phyloP scores from a whole-genome alignment of 371 early-diverging fungal genomes.

The Gilbertella persicaria region DNA sequence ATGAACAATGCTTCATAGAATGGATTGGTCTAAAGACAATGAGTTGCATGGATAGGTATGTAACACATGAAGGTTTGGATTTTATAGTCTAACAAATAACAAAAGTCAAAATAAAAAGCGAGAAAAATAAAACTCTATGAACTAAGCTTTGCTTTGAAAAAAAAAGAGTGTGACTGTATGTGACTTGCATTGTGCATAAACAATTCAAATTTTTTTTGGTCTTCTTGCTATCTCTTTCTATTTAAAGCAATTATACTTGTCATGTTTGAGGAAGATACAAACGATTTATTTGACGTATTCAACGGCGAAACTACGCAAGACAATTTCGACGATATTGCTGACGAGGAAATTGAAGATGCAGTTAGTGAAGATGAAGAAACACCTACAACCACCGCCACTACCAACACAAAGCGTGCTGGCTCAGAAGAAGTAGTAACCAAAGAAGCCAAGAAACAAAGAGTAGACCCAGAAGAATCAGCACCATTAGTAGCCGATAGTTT shows the following conservation, averaged over 20 bases:
- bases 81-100: too few relatives aligned
- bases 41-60: too few relatives aligned
- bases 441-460: slow-evolving; percentile 14
- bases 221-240: not conserved
- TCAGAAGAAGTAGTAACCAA: slow-evolving; percentile 8
- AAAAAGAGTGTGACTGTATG: not conserved
- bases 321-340: slow-evolving; percentile 25
- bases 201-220: not conserved
- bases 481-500: slow-evolving; percentile 82
- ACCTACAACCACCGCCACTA: not conserved
- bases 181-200: too few relatives aligned
- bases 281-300: slow-evolving; percentile 21
- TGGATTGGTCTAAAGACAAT: too few relatives aligned
- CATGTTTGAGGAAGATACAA: slow-evolving; percentile 29
- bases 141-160: too few relatives aligned
- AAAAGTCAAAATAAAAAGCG: too few relatives aligned
- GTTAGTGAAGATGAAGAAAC: slow-evolving; percentile 1
- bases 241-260: not conserved
- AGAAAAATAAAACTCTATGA: too few relatives aligned
- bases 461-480: slow-evolving; percentile 25
- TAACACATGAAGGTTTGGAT: too few relatives aligned
- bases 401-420: slow-evolving; percentile 6
- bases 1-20: too few relatives aligned
- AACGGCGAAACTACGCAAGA: slow-evolving; percentile 16
- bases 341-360: slow-evolving; percentile 4